Base-by-base conservation (phyloP, 2,329 filamentous ascomycete species). In the Aotearoamyces nothofagi region DNA sequence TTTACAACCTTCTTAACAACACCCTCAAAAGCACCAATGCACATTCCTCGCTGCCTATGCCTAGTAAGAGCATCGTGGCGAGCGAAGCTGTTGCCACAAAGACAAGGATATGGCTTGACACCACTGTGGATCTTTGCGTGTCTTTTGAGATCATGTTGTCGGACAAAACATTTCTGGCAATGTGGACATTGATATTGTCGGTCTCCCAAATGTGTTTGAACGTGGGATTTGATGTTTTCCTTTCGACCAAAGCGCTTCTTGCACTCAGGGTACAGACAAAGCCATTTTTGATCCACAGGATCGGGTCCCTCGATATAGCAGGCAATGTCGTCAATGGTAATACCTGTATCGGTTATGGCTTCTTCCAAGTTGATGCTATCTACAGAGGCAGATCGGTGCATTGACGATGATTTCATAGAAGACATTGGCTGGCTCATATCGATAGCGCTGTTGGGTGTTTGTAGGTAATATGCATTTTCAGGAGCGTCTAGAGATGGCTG, bases 221-320 rank as follows among this genome's bases (percentile, higher is more conserved):
- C 82, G 52, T 98, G 90, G 1, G 86, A 92, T 52, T 93, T 92
- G 61, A 96, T 94, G 56, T 98, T 96, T 54, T 98, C 90, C 53
- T 94, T 92, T 42, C 90, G 73, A n/a, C 86, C 87, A 49, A 98
- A 96, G 30, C 75, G 71, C 54, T 93, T 92, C 42, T 75, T 69
- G 54, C 90, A 98, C 15, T 74, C 75, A 6, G 82, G 60, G 42
- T 58, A 86, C n/a, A 70, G 55, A 49, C 80, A 90, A 5, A 74
- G 61, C 77, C 78, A 90, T 53, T 83, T 84, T 42, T 76, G 75
- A 41, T 84, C 78, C n/a, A 53, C 50, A 3, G 71, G 60, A 42
- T 82, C 78, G 0, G 79, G 79, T 1, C 77, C 78, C 27, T 67
- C 63, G 41, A 87, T 87, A 52, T 66, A 82, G 27, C 69, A 66